These are phyloP conservation scores for Trichoderma guizhouense DNA, from an alignment of 2,329 filamentous ascomycete species.

Conservation along the genomic window DNA sequence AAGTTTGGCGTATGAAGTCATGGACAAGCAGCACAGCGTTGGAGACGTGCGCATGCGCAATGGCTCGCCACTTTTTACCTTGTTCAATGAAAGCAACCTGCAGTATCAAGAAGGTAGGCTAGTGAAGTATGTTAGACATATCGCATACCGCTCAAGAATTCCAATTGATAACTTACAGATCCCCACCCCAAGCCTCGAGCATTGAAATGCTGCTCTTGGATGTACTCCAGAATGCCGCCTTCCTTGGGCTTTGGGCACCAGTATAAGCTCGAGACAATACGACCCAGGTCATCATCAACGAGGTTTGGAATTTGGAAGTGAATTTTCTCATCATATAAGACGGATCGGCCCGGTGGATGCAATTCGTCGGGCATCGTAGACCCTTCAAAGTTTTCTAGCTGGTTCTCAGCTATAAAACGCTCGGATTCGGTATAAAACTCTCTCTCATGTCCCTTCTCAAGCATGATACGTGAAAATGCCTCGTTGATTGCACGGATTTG, in stretches of 20 bases:
- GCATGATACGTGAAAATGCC: conserved; percentile 31
- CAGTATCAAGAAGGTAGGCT: conserved; percentile 14
- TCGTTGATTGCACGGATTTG: conserved; percentile 38
- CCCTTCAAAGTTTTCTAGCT: background rate
- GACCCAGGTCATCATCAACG: background rate
- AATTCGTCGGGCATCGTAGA: background rate
- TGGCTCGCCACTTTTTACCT: conserved; percentile 48
- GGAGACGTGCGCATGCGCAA: conserved; percentile 49
- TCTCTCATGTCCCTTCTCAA: conserved; percentile 23
- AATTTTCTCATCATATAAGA: background rate
- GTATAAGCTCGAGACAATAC: conserved; percentile 22
- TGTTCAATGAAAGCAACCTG: conserved; percentile 32
- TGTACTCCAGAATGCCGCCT: conserved; percentile 36
- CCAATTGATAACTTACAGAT: conserved; percentile 34
- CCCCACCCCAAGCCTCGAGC: conserved; percentile 51
- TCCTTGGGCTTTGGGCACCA: conserved; percentile 16
- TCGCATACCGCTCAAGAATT: too few relatives aligned
- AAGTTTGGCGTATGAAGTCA: conserved; percentile 44
- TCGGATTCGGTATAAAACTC: background rate
- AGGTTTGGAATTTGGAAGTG: background rate
- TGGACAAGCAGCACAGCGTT: conserved; percentile 52
- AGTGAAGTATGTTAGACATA: conserved; percentile 10
- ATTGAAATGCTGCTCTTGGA: conserved; percentile 37
- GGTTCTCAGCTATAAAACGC: background rate
- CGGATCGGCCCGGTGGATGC: background rate